Evolutionary conservation across 2,329 filamentous ascomycete species (phyloP).

Genomic region (Ophiostoma himal-ulmi): DNA sequence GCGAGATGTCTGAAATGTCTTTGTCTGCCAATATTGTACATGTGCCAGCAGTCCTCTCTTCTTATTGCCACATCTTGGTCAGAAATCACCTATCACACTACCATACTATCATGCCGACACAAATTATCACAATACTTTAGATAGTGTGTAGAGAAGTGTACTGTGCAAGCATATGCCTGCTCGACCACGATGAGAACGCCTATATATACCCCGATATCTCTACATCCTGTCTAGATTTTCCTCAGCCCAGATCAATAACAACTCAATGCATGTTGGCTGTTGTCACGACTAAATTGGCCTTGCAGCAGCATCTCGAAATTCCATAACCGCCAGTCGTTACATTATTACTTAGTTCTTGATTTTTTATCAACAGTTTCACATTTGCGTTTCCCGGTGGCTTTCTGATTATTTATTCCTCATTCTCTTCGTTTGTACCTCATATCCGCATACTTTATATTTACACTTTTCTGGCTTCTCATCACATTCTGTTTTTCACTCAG

Average conservation of each 20-base stretch:
- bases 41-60: neutral
- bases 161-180: neutral
- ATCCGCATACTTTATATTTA: neutral
- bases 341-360: no score
- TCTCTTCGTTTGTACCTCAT: neutral
- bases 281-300: neutral
- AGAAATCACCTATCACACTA: neutral
- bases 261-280: neutral
- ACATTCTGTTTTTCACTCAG: neutral
- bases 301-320: neutral
- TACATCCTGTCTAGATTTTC: neutral
- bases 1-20: conserved; percentile 1
- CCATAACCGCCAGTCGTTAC: neutral
- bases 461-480: neutral
- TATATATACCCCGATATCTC: conserved; percentile 2
- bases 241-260: no score
- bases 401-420: neutral
- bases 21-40: neutral
- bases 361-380: no score
- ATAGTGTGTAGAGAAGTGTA: neutral
- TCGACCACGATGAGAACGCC: neutral
- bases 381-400: neutral
- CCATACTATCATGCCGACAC: neutral
- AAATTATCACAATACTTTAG: neutral
- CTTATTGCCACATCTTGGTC: neutral